A percentile compares a stretch with the other conserved stretches of the same genome.
phyloP scores from a whole-genome alignment of 148 eudicot species.

The Cornus suecica region DNA sequence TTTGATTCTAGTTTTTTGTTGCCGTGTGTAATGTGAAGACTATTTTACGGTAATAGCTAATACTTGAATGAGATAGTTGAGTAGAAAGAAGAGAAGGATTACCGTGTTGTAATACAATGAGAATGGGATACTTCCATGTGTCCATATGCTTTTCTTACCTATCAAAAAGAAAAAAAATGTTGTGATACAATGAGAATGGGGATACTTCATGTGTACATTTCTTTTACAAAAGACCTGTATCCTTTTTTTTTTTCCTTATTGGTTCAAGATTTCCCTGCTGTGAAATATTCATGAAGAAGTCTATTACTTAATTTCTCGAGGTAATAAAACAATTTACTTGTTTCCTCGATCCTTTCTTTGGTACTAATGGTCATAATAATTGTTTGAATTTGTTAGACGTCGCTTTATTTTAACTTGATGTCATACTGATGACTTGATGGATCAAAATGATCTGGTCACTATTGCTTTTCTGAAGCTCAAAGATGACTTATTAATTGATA shows the following conservation, averaged over 20 bases:
- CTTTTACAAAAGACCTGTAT: background rate
- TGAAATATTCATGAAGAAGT: background rate
- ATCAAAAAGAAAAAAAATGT: background rate
- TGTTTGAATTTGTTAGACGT: background rate
- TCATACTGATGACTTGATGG: no score
- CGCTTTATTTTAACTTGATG: no score
- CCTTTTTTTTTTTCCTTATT: background rate
- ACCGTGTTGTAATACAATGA: background rate
- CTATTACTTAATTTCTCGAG: background rate
- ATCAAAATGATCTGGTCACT: no score
- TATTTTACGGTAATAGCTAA: background rate
- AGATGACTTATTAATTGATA: no score
- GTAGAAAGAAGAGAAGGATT: background rate
- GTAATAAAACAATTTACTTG: no score
- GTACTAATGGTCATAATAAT: background rate
- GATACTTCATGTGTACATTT: background rate
- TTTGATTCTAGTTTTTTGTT: background rate
- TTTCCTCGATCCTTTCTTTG: background rate
- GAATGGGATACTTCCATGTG: background rate
- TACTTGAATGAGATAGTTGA: background rate
- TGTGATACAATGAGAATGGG: background rate
- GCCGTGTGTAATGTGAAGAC: background rate
- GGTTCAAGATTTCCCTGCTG: background rate
- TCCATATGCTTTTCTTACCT: no score
- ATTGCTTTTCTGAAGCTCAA: no score